These are phyloP conservation scores for Pyricularia pennisetigena DNA, from an alignment of 2,329 filamentous ascomycete species.

Conservation along the genomic window DNA sequence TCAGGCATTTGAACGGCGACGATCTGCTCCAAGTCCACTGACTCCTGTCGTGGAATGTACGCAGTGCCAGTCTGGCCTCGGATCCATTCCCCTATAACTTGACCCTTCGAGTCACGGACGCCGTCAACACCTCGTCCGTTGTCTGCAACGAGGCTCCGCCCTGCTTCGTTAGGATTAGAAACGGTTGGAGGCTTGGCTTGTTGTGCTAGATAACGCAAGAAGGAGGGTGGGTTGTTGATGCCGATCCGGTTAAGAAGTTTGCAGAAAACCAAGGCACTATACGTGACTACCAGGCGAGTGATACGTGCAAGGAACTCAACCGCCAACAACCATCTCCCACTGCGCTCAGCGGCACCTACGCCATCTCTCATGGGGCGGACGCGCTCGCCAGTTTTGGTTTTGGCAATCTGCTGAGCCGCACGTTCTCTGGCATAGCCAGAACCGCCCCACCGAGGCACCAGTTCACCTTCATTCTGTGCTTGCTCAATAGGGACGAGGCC, in stretches of 20 bases:
- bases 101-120: constrained; percentile 15
- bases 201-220: constrained; percentile 45
- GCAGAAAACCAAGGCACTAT: constrained; percentile 44
- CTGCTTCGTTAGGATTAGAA: constrained; percentile 14
- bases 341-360: constrained; percentile 69
- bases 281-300: constrained; percentile 50
- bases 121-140: constrained; percentile 9
- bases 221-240: constrained; percentile 51
- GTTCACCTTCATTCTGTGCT: constrained; percentile 17
- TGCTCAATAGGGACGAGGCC: constrained; percentile 45
- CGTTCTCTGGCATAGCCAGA: constrained; percentile 63
- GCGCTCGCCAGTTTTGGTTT: constrained; percentile 33
- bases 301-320: constrained; percentile 71
- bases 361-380: constrained; percentile 43
- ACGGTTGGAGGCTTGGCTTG: constrained; percentile 27
- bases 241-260: constrained; percentile 48
- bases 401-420: constrained; percentile 48
- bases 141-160: neutral
- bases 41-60: constrained; percentile 48
- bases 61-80: constrained; percentile 37
- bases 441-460: neutral
- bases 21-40: constrained; percentile 52
- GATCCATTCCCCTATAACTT: constrained; percentile 40
- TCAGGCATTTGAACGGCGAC: constrained; percentile 20
- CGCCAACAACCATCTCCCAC: constrained; percentile 67